Base-by-base conservation (phyloP, 192 early-diverging fungal species). In the Haplosporangium gracile region DNA sequence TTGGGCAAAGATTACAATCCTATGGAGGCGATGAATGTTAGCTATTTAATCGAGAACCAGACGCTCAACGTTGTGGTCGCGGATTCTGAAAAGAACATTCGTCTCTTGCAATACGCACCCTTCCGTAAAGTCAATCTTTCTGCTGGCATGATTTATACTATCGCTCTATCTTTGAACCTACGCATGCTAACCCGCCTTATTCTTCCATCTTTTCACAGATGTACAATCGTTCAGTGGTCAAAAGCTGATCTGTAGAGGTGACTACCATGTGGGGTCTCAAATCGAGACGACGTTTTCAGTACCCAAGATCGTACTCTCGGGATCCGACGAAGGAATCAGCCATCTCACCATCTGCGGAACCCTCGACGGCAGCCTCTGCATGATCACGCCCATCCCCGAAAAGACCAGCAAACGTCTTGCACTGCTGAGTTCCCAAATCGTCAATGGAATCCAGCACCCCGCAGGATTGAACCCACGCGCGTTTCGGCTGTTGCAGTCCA, bases 381-480 rank as follows among this genome's bases (percentile, higher is more conserved):
- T 94, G 79, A 80, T 97, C 36, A 90, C 93, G 0, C 96, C 97
- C 24, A 91, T 99, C 34, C 92, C 97, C 0, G 99, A 99, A 85
- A 98, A 96, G 85, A 92, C 95, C 36, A 99, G 95, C 87, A 99
- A 98, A 89, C 93, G 99, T 29, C 84, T 99, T 38, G 93, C 94
- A 45, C 93, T 94, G 2, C 86, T 99, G 24, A 96, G 96, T 78
- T 90, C 94, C n/a, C 95, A 96, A 43, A 90, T 99, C 87, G 95
- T 97, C 4, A 95, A 94, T 63, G 92, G 93, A 53, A 69, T 97
- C 7, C 94, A 95, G 80, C 97, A 97, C 70, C 82, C 93, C 39
- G 97, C 96, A 22, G 98, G 97, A 5, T 85, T 99, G 72, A 99
- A 99, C 78, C 98, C 99, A 11, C 90, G 97, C 51, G 97, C 96